Percentiles rank a stretch among this genome's conserved stretches.
phyloP scores from a whole-genome alignment of 2,329 filamentous ascomycete genomes.

The Clarireedia homoeocarpa region DNA sequence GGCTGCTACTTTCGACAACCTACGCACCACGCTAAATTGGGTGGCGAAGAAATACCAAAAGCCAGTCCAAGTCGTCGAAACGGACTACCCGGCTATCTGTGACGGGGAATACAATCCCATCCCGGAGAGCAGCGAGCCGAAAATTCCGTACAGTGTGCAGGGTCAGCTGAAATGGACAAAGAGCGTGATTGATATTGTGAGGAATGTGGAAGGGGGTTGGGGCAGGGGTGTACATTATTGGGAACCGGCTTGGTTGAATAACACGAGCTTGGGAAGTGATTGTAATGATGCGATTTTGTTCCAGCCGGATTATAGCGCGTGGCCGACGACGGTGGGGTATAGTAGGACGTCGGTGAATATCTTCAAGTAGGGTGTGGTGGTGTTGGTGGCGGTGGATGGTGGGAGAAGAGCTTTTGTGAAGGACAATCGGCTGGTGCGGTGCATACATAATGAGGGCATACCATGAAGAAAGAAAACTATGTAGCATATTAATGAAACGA shows the following conservation, averaged over 20 bases:
- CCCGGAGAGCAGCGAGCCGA: conserved; percentile 29
- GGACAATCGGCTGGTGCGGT: no score
- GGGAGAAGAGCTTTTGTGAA: no score
- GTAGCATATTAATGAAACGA: no score
- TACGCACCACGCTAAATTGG: conserved; percentile 46
- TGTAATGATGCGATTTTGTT: conserved; percentile 59
- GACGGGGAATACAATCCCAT: conserved; percentile 40
- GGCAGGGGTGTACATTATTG: conserved; percentile 58
- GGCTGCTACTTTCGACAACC: conserved; percentile 48
- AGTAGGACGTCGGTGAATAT: conserved; percentile 4
- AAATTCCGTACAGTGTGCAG: conserved; percentile 52
- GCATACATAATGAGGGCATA: no score
- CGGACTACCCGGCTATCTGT: conserved; percentile 61
- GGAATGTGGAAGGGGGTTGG: conserved; percentile 42
- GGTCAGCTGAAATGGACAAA: conserved; percentile 56
- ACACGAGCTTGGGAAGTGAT: conserved; percentile 51
- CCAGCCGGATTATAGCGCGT: conserved; percentile 29
- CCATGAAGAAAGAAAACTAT: no score
- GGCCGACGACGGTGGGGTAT: conserved; percentile 2
- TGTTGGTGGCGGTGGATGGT: no score
- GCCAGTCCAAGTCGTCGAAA: conserved; percentile 60
- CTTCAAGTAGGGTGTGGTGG: neutral
- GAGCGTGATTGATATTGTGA: conserved; percentile 49
- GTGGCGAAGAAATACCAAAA: conserved; percentile 56
- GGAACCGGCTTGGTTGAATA: conserved; percentile 47